Percentiles rank a stretch among this genome's conserved stretches.
phyloP scores from a whole-genome alignment of 768 basidiomycete genomes.

The Trametes elegans region DNA sequence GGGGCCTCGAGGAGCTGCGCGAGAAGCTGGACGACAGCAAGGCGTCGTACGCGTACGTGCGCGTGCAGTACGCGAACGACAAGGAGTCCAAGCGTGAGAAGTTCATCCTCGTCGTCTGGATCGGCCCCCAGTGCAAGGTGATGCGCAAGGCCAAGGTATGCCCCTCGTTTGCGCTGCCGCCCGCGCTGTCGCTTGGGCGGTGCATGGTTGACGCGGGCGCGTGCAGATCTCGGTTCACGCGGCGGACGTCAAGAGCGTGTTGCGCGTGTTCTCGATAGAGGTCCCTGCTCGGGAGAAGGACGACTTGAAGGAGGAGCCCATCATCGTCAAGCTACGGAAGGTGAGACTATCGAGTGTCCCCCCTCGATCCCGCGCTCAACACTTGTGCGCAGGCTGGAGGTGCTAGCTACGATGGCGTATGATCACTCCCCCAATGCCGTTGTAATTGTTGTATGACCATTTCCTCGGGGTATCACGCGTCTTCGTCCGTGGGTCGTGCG shows the following conservation, averaged over 20 bases:
- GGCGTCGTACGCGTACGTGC: slow-evolving; percentile 83
- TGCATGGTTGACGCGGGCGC: background rate
- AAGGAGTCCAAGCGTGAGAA: slow-evolving; percentile 87
- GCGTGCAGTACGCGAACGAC: slow-evolving; percentile 83
- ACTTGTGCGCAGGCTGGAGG: slow-evolving; percentile 66
- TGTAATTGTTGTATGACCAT: slow-evolving; percentile 15
- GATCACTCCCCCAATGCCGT: slow-evolving; percentile 22
- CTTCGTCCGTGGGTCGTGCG: too few relatives aligned
- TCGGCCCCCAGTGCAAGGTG: slow-evolving; percentile 77
- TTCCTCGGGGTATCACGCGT: background rate
- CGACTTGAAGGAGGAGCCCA: slow-evolving; percentile 86
- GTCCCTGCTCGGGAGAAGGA: slow-evolving; percentile 81
- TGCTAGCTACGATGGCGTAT: slow-evolving; percentile 86
- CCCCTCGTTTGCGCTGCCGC: slow-evolving; percentile 24
- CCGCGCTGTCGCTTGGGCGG: background rate
- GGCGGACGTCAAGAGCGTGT: slow-evolving; percentile 80
- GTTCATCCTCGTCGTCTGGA: slow-evolving; percentile 84
- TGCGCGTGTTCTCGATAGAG: slow-evolving; percentile 82
- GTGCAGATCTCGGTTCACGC: slow-evolving; percentile 86
- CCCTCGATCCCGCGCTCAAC: slow-evolving; percentile 13
- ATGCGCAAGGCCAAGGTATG: slow-evolving; percentile 90
- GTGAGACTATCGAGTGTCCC: slow-evolving; percentile 39
- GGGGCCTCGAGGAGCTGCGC: slow-evolving; percentile 76
- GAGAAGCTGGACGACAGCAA: slow-evolving; percentile 66
- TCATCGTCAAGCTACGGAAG: slow-evolving; percentile 79